Evolutionary conservation across 345 rosid species (phyloP), one percentile per base, ranked within the genome.

Genomic region (Cardiospermum halicacabum): DNA sequence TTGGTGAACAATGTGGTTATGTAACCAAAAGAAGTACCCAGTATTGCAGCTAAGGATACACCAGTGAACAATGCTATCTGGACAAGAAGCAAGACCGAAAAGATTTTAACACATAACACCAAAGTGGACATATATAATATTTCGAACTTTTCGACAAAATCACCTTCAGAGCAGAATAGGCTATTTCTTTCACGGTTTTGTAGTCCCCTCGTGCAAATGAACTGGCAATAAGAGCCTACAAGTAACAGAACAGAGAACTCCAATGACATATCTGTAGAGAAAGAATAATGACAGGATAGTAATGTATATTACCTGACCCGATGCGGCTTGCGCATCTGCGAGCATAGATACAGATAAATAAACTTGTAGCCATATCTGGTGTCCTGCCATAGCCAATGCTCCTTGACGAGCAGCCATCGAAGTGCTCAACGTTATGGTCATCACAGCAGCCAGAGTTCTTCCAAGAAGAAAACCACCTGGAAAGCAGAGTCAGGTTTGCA

Each of bases 141-240:
- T 24, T 50, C 19, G 19, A 11, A 21, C 37, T 4, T 4, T 31
- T 34, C 15, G 30, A 25, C 16, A 50, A 24, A 34, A 19, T 65
- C 37, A 80, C 84, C 84, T 74, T 76, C 42, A 80, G 54, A 39
- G 76, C 66, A 43, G 56, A 72, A 61, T 66, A 60, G 34, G 81
- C 56, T 21, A 77, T 69, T 70, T 80, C 72, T 72, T 73, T 80
- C 51, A 74, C 77, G 1, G 65, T 69, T 10, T 60, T 64, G 50
- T 68, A 74, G 62, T 80, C 75, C 27, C 75, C 73, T 66, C 74
- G 69, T 22, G 79, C 76, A 45, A 67, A 66, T 62, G 76, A 74
- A 64, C 81, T 77, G 25, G 84, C 84, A 74, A 80, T 74, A 34
- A 80, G 73, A 65, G 84, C 73, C 84, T 80, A 48, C 49, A 74